These are phyloP conservation scores for Alternaria ethzedia DNA, from an alignment of 2,329 filamentous ascomycete genomes.

Conservation along the genomic window DNA sequence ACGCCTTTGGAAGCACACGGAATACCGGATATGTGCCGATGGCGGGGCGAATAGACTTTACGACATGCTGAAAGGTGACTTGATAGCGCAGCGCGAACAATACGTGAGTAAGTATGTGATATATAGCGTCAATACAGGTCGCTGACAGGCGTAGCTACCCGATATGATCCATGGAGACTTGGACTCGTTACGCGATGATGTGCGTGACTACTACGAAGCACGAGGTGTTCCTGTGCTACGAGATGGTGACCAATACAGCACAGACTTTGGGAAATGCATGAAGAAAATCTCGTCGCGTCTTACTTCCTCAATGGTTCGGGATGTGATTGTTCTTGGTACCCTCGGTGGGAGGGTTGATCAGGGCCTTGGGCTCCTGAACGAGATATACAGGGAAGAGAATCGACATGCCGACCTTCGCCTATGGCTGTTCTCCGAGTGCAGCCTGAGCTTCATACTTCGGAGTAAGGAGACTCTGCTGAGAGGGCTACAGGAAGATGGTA, in stretches of 20 bases:
- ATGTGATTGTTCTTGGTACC: slow-evolving; percentile 84
- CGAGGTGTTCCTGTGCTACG: slow-evolving; percentile 68
- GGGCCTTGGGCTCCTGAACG: slow-evolving; percentile 85
- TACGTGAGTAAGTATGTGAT: slow-evolving; percentile 37
- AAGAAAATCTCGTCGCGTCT: slow-evolving; percentile 61
- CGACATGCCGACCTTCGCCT: slow-evolving; percentile 58
- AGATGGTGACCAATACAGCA: slow-evolving; percentile 82
- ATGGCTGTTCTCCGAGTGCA: slow-evolving; percentile 81
- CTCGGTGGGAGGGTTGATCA: slow-evolving; percentile 93
- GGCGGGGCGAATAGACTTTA: slow-evolving; percentile 84
- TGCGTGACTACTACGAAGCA: slow-evolving; percentile 70
- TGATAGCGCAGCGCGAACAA: slow-evolving; percentile 25
- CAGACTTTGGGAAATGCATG: slow-evolving; percentile 87
- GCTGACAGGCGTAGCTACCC: slow-evolving; percentile 42
- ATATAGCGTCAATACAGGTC: background rate
- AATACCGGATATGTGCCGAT: slow-evolving; percentile 80
- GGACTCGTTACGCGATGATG: slow-evolving; percentile 74
- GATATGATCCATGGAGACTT: slow-evolving; percentile 85
- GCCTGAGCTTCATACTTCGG: slow-evolving; percentile 81
- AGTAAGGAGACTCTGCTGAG: slow-evolving; percentile 71
- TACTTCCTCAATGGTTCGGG: slow-evolving; percentile 39
- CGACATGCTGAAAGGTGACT: slow-evolving; percentile 51
- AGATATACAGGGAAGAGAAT: slow-evolving; percentile 67
- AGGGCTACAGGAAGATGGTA: slow-evolving; percentile 58
- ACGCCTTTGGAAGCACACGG: slow-evolving; percentile 60